Evolutionary conservation across 1,284 basidiomycete species (phyloP).

Genomic region (Ceratobasidium theobromae): DNA sequence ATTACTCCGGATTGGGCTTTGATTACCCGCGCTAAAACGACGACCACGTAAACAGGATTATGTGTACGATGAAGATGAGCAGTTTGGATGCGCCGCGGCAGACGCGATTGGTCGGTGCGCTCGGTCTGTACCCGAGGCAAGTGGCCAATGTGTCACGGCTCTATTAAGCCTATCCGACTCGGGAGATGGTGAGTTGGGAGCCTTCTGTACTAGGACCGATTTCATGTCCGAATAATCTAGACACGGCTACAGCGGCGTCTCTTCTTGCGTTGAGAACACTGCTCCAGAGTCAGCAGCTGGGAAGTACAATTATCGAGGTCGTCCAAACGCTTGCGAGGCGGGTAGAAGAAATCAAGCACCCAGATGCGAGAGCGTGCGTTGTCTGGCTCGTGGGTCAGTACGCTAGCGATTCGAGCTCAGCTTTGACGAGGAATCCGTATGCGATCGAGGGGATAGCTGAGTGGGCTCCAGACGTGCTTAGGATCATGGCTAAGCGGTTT

Average conservation of each 20-base stretch:
- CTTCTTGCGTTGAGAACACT: conserved; percentile 83
- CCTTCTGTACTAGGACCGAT: not conserved
- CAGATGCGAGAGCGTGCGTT: conserved; percentile 79
- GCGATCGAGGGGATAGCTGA: conserved; percentile 48
- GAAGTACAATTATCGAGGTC: conserved; percentile 48
- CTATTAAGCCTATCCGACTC: conserved; percentile 71
- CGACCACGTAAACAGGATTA: conserved; percentile 58
- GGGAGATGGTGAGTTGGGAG: conserved; percentile 56
- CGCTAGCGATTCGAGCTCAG: conserved; percentile 45
- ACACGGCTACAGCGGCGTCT: conserved; percentile 70
- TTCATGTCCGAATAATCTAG: too few relatives aligned
- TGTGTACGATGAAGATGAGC: conserved; percentile 68
- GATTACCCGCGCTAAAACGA: not conserved
- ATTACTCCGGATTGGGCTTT: not conserved
- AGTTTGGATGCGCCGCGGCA: conserved; percentile 70
- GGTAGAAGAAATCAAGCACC: conserved; percentile 75
- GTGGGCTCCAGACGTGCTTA: conserved; percentile 85
- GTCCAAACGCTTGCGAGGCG: conserved; percentile 71
- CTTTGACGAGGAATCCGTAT: conserved; percentile 35
- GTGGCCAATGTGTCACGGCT: conserved; percentile 68
- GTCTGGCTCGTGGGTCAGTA: conserved; percentile 92
- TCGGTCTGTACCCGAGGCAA: conserved; percentile 62
- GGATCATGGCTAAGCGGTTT: conserved; percentile 75
- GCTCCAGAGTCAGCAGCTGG: conserved; percentile 64
- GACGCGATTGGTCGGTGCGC: conserved; percentile 78